Percentiles rank a stretch among this genome's conserved stretches.
Conservation (phyloP, 352 stramenopile species). For the Phytophthora syringae region DNA sequence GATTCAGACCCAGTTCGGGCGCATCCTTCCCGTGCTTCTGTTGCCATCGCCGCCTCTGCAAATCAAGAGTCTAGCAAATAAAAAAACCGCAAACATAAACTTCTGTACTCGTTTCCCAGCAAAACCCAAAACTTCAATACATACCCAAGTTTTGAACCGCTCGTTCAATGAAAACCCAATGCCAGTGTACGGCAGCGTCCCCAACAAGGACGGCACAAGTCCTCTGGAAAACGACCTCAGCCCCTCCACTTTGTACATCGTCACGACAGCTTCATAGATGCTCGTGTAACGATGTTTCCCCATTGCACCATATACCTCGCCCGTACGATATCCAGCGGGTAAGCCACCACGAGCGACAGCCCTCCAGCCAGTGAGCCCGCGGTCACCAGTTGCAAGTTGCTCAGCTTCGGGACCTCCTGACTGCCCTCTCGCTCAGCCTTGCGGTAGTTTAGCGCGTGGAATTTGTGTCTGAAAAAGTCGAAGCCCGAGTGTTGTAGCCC, state of each 20-base stretch:
- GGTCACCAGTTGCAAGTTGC: conserved; percentile 76
- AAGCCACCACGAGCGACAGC: conserved; percentile 76
- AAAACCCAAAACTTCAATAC: too few species aligned
- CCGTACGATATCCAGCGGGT: conserved; percentile 84
- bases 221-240: conserved; percentile 71
- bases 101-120: too few species aligned
- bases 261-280: conserved; percentile 66
- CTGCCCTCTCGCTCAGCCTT: conserved; percentile 44
- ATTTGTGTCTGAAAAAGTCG: conserved; percentile 82
- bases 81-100: too few species aligned
- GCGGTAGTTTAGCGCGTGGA: conserved; percentile 79
- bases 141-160: conserved; percentile 85
- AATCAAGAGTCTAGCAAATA: conserved; percentile 48
- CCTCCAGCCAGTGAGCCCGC: conserved; percentile 77
- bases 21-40: conserved; percentile 32
- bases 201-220: conserved; percentile 78
- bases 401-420: conserved; percentile 64
- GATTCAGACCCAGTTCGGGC: conserved; percentile 50
- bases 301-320: conserved; percentile 90
- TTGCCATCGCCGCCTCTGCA: conserved; percentile 46
- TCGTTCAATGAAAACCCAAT: conserved; percentile 89
- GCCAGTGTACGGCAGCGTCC: conserved; percentile 86
- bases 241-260: conserved; percentile 84
- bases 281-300: conserved; percentile 78
- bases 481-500: conserved; percentile 87